Percentiles rank a stretch among this genome's conserved stretches.
phyloP scores from a whole-genome alignment of 139 green algal genomes.

The Chlorella sp. region DNA sequence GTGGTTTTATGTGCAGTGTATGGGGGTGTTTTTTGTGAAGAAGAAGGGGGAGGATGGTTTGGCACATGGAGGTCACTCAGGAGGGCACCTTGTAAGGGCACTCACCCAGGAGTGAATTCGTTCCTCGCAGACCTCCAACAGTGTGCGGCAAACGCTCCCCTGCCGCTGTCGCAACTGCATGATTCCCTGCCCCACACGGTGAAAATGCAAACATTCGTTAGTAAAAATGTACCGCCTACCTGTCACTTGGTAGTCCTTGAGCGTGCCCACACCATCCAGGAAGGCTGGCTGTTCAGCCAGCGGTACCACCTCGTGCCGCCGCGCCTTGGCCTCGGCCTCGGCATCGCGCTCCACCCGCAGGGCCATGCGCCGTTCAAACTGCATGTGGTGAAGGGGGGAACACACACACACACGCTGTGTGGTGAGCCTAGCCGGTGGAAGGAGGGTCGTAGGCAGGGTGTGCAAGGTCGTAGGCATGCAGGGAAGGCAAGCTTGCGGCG shows the following conservation, averaged over 20 bases:
- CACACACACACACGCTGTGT: neutral
- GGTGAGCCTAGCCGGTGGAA: neutral
- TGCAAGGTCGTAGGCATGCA: neutral
- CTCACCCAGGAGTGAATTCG: too few relatives aligned
- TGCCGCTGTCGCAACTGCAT: too few relatives aligned
- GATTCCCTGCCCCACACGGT: neutral
- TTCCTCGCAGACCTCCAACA: too few relatives aligned
- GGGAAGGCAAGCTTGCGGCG: neutral
- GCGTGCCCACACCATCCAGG: neutral
- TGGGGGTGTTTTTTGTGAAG: too few relatives aligned
- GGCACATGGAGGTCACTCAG: too few relatives aligned
- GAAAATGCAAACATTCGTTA: too few relatives aligned
- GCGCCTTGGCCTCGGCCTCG: neutral
- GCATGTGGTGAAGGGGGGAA: neutral
- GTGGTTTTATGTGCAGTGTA: too few relatives aligned
- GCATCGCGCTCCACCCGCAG: slow-evolving; percentile 6
- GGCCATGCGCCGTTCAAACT: slow-evolving; percentile 35
- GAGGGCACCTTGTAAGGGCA: neutral
- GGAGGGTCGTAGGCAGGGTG: neutral
- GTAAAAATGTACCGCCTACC: neutral
- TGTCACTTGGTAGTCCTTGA: slow-evolving; percentile 43
- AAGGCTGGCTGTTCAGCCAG: neutral
- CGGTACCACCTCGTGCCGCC: neutral
- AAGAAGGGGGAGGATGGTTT: neutral
- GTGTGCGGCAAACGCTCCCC: too few relatives aligned